Evolutionary conservation across 345 rosid genomes (phyloP).

Genomic region (Acer yangbiense): DNA sequence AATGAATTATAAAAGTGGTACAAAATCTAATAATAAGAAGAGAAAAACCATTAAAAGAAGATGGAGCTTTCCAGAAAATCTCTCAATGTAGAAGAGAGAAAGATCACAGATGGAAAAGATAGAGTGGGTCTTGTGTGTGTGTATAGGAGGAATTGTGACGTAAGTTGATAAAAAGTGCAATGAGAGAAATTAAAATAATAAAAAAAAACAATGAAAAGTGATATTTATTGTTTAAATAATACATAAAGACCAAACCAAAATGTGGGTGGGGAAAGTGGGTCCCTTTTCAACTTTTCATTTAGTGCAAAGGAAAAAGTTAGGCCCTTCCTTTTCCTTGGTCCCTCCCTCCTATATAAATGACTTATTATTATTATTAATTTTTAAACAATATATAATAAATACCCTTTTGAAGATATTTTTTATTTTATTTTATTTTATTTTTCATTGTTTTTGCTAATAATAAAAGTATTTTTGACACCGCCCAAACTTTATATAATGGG

Average conservation of each 20-base stretch:
- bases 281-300: conserved; percentile 44
- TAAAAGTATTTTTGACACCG: background rate
- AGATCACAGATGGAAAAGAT: conserved; percentile 34
- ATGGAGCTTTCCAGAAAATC: conserved; percentile 19
- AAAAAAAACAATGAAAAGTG: background rate
- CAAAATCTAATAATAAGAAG: conserved; percentile 6
- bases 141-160: conserved; percentile 45
- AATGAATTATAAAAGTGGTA: background rate
- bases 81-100: background rate
- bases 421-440: no score
- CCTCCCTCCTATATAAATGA: background rate
- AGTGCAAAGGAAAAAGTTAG: conserved; percentile 35
- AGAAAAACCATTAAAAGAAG: conserved; percentile 29
- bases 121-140: conserved; percentile 42
- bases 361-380: no score
- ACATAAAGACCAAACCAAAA: conserved; percentile 18
- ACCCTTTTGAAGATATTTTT: no score
- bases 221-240: background rate
- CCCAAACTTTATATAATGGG: no score
- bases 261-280: conserved; percentile 47
- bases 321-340: conserved; percentile 14
- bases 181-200: conserved; percentile 22
- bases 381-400: no score
- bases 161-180: conserved; percentile 56
- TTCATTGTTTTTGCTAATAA: background rate